Percentiles rank a stretch among this genome's conserved stretches.
These are phyloP conservation scores for Alternaria sp. DNA, from an alignment of 2,329 filamentous ascomycete genomes.

Conservation along the genomic window DNA sequence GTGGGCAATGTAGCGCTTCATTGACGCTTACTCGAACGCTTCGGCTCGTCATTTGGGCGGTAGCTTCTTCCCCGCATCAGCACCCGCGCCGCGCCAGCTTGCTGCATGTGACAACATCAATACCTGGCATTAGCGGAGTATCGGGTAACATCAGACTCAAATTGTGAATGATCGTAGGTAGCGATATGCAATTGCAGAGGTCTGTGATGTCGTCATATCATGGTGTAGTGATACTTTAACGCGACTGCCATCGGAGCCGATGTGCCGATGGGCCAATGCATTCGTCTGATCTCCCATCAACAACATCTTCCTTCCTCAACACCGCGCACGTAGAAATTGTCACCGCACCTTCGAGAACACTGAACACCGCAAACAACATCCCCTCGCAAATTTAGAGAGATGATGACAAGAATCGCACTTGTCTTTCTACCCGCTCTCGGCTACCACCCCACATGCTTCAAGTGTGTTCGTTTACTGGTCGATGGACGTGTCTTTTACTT, in stretches of 20 bases:
- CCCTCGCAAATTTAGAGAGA: not conserved
- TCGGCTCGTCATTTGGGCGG: slow-evolving; percentile 1
- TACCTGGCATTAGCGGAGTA: not conserved
- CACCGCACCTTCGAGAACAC: not conserved
- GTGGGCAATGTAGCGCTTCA: not conserved
- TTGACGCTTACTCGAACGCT: slow-evolving; percentile 3
- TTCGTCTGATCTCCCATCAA: not conserved
- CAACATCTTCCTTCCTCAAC: not conserved
- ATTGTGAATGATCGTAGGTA: not conserved
- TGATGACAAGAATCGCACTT: not conserved
- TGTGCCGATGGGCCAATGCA: not conserved
- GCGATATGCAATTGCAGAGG: not conserved
- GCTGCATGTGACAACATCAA: not conserved
- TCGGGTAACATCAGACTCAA: not conserved
- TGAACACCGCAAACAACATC: not conserved
- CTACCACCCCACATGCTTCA: no score
- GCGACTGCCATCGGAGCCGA: not conserved
- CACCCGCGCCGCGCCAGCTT: not conserved
- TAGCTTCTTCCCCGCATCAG: slow-evolving; percentile 14
- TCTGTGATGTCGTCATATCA: not conserved
- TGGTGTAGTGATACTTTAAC: not conserved
- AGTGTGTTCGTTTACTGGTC: not conserved
- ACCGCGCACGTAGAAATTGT: not conserved
- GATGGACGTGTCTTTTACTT: not conserved
- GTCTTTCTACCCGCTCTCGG: no score